Percentiles rank a stretch among this genome's conserved stretches.
phyloP scores from a whole-genome alignment of 2,329 filamentous ascomycete species.

The Plenodomus biglobosus region DNA sequence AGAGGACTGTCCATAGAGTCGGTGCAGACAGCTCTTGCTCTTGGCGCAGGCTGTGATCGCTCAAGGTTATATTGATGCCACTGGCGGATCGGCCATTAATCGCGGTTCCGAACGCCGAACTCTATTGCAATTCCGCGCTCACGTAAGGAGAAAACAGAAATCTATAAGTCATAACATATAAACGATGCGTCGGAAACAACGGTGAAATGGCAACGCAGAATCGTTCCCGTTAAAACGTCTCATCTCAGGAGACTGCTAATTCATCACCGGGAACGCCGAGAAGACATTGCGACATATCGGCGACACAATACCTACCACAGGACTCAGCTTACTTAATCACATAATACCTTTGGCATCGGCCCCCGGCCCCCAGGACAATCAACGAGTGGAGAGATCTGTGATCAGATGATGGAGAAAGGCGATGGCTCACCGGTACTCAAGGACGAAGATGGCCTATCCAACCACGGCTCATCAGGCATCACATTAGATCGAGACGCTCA shows the following conservation, averaged over 20 bases:
- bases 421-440: background rate
- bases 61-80: too few relatives aligned
- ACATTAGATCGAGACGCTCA: background rate
- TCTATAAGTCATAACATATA: background rate
- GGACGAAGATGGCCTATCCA: background rate
- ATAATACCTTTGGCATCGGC: background rate
- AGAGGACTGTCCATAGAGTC: too few relatives aligned
- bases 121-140: conserved; percentile 10
- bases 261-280: background rate
- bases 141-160: conserved; percentile 6
- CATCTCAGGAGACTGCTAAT: background rate
- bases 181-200: background rate
- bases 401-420: background rate
- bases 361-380: background rate
- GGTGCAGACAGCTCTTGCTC: too few relatives aligned
- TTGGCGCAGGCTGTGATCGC: background rate
- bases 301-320: background rate
- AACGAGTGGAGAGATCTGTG: background rate
- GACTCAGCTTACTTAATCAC: background rate
- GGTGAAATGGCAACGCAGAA: background rate
- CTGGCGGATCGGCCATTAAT: background rate
- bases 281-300: background rate
- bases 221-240: background rate
- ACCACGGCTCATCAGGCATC: background rate
- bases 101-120: background rate